Evolutionary conservation across 2,329 filamentous ascomycete genomes (phyloP).

Genomic region (Orbilia javanica): DNA sequence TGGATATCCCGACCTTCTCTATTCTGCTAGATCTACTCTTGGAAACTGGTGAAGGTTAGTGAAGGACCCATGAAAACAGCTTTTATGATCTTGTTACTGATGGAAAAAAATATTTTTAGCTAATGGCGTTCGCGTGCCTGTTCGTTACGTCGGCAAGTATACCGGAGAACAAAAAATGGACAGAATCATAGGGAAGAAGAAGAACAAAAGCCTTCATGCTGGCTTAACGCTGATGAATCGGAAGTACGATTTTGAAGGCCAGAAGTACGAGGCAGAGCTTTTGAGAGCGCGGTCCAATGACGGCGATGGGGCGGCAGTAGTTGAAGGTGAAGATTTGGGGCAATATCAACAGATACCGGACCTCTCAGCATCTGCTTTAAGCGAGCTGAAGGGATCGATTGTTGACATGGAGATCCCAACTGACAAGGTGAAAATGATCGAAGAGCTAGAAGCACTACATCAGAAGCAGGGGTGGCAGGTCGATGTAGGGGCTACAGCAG

Average conservation of each 20-base stretch:
- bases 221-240: background rate
- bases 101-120: background rate
- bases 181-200: background rate
- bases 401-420: background rate
- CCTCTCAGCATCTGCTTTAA: background rate
- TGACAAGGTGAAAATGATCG: background rate
- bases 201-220: background rate
- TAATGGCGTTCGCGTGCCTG: no score
- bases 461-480: background rate
- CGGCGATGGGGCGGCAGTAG: background rate
- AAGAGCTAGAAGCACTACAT: background rate
- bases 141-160: background rate
- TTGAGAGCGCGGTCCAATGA: background rate
- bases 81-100: background rate
- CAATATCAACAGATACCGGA: background rate
- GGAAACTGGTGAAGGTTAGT: background rate
- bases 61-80: background rate
- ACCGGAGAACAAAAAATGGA: background rate
- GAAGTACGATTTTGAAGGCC: background rate
- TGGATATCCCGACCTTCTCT: background rate
- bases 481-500: background rate
- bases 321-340: background rate
- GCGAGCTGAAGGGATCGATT: background rate
- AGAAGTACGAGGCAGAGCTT: background rate
- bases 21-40: conserved; percentile 3